Conservation (phyloP, 805 yeast genomes). For the Metschnikowia noctiluminum region DNA sequence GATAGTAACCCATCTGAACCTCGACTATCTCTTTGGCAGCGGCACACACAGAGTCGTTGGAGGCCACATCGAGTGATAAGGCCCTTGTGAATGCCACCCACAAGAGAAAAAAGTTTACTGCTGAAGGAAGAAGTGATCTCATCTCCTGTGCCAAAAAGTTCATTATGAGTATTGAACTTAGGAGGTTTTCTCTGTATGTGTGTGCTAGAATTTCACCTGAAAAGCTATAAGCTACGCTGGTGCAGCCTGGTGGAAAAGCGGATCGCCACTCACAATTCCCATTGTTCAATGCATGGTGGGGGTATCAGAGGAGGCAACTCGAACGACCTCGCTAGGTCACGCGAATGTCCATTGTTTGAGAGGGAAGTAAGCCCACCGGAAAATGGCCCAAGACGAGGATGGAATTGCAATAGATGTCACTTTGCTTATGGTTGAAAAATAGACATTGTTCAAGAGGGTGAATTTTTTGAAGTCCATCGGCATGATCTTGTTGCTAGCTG, state of each 20-base stretch:
- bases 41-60: constrained; percentile 37
- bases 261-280: not conserved
- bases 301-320: not conserved
- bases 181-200: not conserved
- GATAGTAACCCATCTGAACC: constrained; percentile 46
- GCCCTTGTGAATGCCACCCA: constrained; percentile 9
- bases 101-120: not conserved
- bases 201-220: too few species aligned
- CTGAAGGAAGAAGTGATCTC: not conserved
- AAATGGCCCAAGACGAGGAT: too few species aligned
- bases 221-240: too few species aligned
- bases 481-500: too few species aligned
- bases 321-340: not conserved
- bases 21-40: constrained; percentile 34
- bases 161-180: not conserved
- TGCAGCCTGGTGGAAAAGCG: not conserved
- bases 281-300: not conserved
- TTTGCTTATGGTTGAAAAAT: too few species aligned
- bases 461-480: too few species aligned
- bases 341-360: not conserved
- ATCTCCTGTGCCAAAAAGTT: not conserved
- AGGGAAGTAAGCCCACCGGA: not conserved
- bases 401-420: too few species aligned
- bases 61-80: constrained; percentile 32
- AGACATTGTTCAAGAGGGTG: too few species aligned